Evolutionary conservation across 1,139 yeast genomes (phyloP), one percentile per base, ranked within the genome.

Genomic region (Eremothecium coryli): DNA sequence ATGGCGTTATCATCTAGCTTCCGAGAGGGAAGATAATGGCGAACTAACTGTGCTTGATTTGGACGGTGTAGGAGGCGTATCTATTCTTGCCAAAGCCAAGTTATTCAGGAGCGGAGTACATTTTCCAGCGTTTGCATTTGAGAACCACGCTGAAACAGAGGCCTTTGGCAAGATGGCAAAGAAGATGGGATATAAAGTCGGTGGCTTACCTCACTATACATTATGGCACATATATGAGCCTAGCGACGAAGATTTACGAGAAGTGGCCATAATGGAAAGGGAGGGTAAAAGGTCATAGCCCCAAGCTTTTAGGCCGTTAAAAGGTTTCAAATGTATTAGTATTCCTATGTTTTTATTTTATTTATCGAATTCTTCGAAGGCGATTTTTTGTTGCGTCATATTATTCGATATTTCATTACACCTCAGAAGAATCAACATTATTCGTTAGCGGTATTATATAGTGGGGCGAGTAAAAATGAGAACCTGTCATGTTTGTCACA

Each of bases 61-160:
- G 38, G 95, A 85, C 56, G 95, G 95, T 40, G 82, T 85, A 39
- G 95, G 95, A 13, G 95, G 95, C 26, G 95, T 85, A 26, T 80
- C 88, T 1, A 82, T 85, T 40, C 61, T 85, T 38, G 88, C 93
- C 4, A 77, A 76, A 52, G 94, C 94, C 1, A 73, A 71, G 43
- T 74, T 81, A n/a, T 84, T 84, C 56, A 68, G 93, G 45, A 73
- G 72, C 40, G 95, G 95, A 28, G 81, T 79, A 18, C 82, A 80
- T 54, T 84, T 84, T 66, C 93, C 95, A 7, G 93, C 94, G 2
- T 84, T 82, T 52, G 78, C 95, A 2, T 84, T 82, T 55, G 73
- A 77, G 56, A 84, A 82, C 52, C 95, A 85, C 56, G 95, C 94
- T 0, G 95, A 84, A 55, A 85, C 95, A 2, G 93, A 85, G 56